Evolutionary conservation across 2,329 filamentous ascomycete genomes (phyloP), one percentile per base, ranked within the genome.

Genomic region (Metarhizium brunneum): DNA sequence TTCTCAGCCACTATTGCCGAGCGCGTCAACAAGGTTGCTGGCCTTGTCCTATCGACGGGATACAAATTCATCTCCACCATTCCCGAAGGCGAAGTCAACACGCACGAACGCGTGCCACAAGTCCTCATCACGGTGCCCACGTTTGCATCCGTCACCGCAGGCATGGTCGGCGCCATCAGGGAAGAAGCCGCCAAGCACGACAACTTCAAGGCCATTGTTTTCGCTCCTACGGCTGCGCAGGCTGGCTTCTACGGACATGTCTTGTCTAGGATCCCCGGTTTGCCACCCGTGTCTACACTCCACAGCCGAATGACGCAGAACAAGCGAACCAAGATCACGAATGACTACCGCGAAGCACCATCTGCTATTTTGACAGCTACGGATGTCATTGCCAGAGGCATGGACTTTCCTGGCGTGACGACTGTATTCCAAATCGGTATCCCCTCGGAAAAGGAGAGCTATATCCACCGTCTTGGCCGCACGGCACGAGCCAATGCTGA

Each of bases 41-140:
- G 81, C 45, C 68, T 80, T 49, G 88, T 86, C 2, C 81, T 94
- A 65, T 83, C 84, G 59, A 80, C 75, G 11, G 71, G 83, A 54
- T 95, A 92, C 78, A 84, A 88, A 66, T 91, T 87, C 69, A 85
- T 96, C 66, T 87, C 89, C 52, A 94, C 89, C 54, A 86, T 95
- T 42, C 76, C 81, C 55, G 81, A 85, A 13, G 83, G 90, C 63
- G 90, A 95, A 65, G 76, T 79, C 32, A 87, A 85, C 59, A 94
- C 89, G 1, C 89, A 95, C 65, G 76, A 88, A 58, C 79, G 81
- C 20, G 86, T 95, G 3, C 85, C 87, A 0, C 91, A 95, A 69
- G 81, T 84, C 57, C 72, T 86, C 16, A 80, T 92, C 57, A 73
- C 76, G 32, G 76, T 91, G 60, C 77, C 90, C n/a, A 78, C 83